Evolutionary conservation across 306 rosid species (phyloP).

Genomic region (Gastrolobium villosum): DNA sequence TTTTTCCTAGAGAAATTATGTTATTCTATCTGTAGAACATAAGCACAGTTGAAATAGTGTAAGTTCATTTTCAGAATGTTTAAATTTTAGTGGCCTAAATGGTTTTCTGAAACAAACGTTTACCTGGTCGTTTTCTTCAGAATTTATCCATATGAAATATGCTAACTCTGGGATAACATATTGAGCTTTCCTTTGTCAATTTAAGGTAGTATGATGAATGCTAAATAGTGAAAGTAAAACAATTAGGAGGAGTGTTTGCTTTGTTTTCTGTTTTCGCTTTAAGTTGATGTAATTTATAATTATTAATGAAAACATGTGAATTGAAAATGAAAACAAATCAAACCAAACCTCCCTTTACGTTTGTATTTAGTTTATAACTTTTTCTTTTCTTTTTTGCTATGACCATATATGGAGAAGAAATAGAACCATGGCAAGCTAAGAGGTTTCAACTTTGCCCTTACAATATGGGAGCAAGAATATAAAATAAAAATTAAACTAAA

Average conservation of each 20-base stretch:
- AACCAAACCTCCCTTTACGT: background rate
- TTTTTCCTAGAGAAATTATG: conserved; percentile 12
- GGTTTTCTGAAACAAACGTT: background rate
- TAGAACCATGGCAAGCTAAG: background rate
- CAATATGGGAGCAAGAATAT: conserved; percentile 8
- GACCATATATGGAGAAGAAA: too few relatives aligned
- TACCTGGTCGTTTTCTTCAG: background rate
- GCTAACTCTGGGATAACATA: background rate
- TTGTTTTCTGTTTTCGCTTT: background rate
- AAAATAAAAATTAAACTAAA: background rate
- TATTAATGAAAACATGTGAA: background rate
- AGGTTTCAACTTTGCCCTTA: conserved; percentile 2
- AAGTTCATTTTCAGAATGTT: background rate
- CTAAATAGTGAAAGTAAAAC: background rate
- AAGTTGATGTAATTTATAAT: background rate
- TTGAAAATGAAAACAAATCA: background rate
- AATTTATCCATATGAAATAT: background rate
- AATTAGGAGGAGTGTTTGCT: background rate
- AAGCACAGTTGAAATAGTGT: conserved; percentile 1
- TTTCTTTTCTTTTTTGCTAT: background rate
- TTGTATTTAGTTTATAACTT: background rate
- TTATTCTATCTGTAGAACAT: background rate
- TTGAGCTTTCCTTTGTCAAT: conserved; percentile 9
- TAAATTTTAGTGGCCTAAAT: conserved; percentile 4
- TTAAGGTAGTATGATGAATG: background rate